Base-by-base conservation (phyloP, 176 grass and related monocot genomes). In the Oryza officinalis region DNA sequence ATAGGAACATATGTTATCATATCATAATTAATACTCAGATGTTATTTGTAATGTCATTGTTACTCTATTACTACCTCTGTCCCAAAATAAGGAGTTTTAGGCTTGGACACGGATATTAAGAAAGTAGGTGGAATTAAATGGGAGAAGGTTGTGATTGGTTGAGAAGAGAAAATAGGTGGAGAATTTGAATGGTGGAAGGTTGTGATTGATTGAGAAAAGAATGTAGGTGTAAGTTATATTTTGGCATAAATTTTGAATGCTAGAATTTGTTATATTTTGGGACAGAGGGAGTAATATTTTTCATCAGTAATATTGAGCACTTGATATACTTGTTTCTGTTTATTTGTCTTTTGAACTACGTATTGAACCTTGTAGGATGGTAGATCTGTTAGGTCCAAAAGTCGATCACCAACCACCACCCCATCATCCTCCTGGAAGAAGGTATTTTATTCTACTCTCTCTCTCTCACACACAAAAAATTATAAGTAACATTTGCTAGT, bases 381-480 rank as follows among this genome's bases (percentile, higher is more conserved):
- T 80, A 91, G 84, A 82, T 66, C 90, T 0, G 84, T 75, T 77
- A 94, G 84, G 89, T 91, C 88, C 67, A 94, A 94, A 94, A 87
- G 88, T 81, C 80, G 75, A 80, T 89, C 90, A 75, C 86, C 86
- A 31, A 71, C 76, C 76, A 67, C 83, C 71, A 30, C 71, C 9
- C 71, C 80, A 49, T 92, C 84, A 72, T 92, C 83, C 27, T 91
- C 73, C 60, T 94, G 95, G 95, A 88, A 87, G 57, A 97, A 89
- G 92, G 94, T 92, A 63, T 50, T 32, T 63, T 52, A 44, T 45
- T 84, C 30, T 67, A 9, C 67, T 52, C 32, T 26, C 28, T 78
- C 41, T 74, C 57, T 49, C 63, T 63, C 18, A 14, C 13, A 47
- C 13, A 47, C 13, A 47, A 2, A 47, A 2, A 74, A 35, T 72